A percentile compares a stretch with the other conserved stretches of the same genome.
Conservation (phyloP, 768 basidiomycete species). For the Leccinum barrowsii region DNA sequence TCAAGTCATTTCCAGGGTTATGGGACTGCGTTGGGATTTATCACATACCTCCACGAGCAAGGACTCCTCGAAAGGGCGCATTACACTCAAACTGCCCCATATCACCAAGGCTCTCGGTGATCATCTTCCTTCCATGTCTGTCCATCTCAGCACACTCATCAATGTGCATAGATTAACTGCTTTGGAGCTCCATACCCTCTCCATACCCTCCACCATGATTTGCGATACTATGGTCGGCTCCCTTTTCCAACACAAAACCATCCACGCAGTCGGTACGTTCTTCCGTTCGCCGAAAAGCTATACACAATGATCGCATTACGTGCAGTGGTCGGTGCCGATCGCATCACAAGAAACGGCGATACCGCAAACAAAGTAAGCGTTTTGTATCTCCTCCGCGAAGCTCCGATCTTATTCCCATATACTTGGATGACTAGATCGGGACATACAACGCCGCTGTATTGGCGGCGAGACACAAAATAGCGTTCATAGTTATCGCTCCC, state of each 20-base stretch:
- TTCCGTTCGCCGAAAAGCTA: background rate
- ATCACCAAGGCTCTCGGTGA: slow-evolving; percentile 87
- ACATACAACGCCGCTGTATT: slow-evolving; percentile 96
- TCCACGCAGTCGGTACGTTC: slow-evolving; percentile 71
- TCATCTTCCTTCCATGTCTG: background rate
- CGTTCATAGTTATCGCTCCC: slow-evolving; percentile 92
- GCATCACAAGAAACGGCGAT: slow-evolving; percentile 90
- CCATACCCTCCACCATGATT: slow-evolving; percentile 88
- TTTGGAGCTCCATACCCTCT: slow-evolving; percentile 79
- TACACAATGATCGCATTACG: background rate
- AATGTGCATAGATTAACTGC: slow-evolving; percentile 67
- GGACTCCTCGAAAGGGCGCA: slow-evolving; percentile 77
- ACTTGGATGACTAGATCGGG: slow-evolving; percentile 51
- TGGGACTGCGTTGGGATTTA: slow-evolving; percentile 91
- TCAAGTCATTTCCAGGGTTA: slow-evolving; percentile 62
- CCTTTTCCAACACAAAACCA: slow-evolving; percentile 80
- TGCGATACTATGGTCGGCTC: slow-evolving; percentile 98
- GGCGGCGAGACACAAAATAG: slow-evolving; percentile 81
- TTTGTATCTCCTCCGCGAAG: background rate
- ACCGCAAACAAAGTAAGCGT: slow-evolving; percentile 85
- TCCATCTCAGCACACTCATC: background rate
- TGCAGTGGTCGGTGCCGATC: slow-evolving; percentile 80
- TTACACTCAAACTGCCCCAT: slow-evolving; percentile 92
- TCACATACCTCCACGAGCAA: slow-evolving; percentile 83
- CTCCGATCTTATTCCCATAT: background rate